Percentiles rank a stretch among this genome's conserved stretches.
Evolutionary conservation across 768 basidiomycete species (phyloP).

Genomic region (Tylopilus sp.): DNA sequence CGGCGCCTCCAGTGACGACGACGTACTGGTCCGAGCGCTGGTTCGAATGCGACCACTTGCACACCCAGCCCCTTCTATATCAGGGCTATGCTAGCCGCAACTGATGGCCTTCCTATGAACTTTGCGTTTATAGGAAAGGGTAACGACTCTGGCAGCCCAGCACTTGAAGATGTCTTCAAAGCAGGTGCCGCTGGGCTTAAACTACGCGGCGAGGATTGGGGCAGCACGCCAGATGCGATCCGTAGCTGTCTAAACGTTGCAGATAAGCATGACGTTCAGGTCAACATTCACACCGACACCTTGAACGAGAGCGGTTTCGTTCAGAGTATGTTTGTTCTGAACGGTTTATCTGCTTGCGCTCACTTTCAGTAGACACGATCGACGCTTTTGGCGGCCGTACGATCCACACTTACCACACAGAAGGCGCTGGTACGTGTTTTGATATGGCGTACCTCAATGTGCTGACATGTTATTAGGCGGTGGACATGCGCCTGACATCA

Average conservation of each 20-base stretch:
- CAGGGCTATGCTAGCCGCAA: constrained; percentile 86
- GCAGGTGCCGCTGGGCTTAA: constrained; percentile 91
- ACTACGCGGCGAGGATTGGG: constrained; percentile 98
- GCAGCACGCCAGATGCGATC: constrained; percentile 82
- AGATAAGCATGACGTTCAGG: constrained; percentile 93
- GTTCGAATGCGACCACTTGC: constrained; percentile 88
- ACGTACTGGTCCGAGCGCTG: constrained; percentile 91
- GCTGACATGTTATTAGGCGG: constrained; percentile 50
- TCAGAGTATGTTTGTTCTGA: constrained; percentile 58
- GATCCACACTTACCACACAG: constrained; percentile 96
- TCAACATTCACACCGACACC: constrained; percentile 94
- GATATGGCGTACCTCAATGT: neutral
- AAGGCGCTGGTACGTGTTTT: constrained; percentile 74
- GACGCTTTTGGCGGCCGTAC: constrained; percentile 85
- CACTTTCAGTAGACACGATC: constrained; percentile 62
- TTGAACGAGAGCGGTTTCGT: constrained; percentile 97
- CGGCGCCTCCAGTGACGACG: too few species aligned
- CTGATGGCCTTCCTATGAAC: constrained; percentile 87
- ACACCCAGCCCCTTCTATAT: constrained; percentile 90
- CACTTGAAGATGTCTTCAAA: constrained; percentile 75
- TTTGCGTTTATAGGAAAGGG: constrained; percentile 97
- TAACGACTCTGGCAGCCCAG: constrained; percentile 76
- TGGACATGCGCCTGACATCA: constrained; percentile 97
- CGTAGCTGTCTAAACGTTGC: constrained; percentile 74
- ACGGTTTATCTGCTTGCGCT: neutral